Percentiles rank a stretch among this genome's conserved stretches.
These are phyloP conservation scores for Spergularia azorica DNA, from an alignment of 179 eudicot species.

Conservation along the genomic window DNA sequence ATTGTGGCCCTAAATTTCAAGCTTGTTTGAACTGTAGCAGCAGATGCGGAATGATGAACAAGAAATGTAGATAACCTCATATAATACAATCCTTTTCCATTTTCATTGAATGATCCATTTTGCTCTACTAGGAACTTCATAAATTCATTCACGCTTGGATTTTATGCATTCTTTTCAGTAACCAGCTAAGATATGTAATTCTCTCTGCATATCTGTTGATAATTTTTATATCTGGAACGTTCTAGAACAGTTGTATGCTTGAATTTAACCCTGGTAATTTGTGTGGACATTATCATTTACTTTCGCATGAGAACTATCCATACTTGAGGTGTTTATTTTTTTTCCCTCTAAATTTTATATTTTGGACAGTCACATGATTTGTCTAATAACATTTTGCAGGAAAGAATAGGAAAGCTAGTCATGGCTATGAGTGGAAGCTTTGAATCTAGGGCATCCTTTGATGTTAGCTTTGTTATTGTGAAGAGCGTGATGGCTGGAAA, in stretches of 20 bases:
- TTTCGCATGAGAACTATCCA: not conserved
- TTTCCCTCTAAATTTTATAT: not conserved
- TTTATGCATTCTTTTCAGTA: too few species aligned
- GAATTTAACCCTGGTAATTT: not conserved
- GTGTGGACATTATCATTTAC: slow-evolving; percentile 10
- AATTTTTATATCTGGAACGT: too few species aligned
- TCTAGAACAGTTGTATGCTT: not conserved
- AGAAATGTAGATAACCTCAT: too few species aligned
- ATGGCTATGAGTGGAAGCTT: slow-evolving; percentile 83
- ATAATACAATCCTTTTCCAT: too few species aligned
- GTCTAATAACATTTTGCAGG: slow-evolving; percentile 46
- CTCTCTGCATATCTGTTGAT: too few species aligned
- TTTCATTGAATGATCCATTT: too few species aligned
- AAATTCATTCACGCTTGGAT: too few species aligned
- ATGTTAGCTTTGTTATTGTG: slow-evolving; percentile 85
- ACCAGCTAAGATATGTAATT: too few species aligned
- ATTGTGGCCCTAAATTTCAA: too few species aligned
- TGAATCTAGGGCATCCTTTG: slow-evolving; percentile 61
- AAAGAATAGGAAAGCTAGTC: slow-evolving; percentile 69
- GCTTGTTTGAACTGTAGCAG: too few species aligned
- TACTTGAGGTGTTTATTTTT: not conserved
- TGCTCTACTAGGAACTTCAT: too few species aligned
- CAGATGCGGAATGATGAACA: too few species aligned
- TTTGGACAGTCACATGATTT: not conserved
- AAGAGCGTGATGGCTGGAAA: slow-evolving; percentile 87